Evolutionary conservation across 345 rosid species (phyloP), one percentile per base, ranked within the genome.

Genomic region (Salix viminalis): DNA sequence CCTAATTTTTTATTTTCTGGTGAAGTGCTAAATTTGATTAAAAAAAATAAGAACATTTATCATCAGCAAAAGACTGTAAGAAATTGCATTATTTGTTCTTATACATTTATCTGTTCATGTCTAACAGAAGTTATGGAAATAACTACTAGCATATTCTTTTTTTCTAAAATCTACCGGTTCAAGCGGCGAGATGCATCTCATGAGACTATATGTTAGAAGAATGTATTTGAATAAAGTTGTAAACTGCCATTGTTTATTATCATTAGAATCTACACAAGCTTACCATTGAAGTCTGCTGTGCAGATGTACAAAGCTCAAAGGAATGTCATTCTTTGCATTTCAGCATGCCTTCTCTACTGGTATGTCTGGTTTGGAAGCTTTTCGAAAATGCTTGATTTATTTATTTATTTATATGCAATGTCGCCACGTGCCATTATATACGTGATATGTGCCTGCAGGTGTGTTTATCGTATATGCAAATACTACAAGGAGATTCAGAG

Each of bases 271-370:
- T 30, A 42, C 56, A 34, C 61, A 42, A 10, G 18, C 26, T 83
- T 26, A 64, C n/a, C 44, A 19, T 62, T 78, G 71, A 26, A 69
- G 28, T 77, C n/a, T 79, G 56, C 21, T 73, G 24, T 84, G 81
- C 88, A 95, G 99, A 82, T 91, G 60, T 93, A 87, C 84, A 95
- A 95, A 87, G 85, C 98, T 83, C 92, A 95, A 83, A 85, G 94
- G 84, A 95, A 95, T 67, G 91, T 88, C 77, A 85, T 93, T 76
- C 81, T 95, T 8, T 91, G 99, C 77, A 87, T 83, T 58, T 79
- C 96, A 58, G 93, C 97, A 68, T 90, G 94, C 82, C 79, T 93
- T 67, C 93, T 95, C 56, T 95, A 95, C 80, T 95, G 99, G 99
- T 95, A 88, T 15, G 77, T 66, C 32, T 18, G 18, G 52, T 60